phyloP scores from a whole-genome alignment of 352 stramenopile species.

The Phytopythium chamaehyphon region DNA sequence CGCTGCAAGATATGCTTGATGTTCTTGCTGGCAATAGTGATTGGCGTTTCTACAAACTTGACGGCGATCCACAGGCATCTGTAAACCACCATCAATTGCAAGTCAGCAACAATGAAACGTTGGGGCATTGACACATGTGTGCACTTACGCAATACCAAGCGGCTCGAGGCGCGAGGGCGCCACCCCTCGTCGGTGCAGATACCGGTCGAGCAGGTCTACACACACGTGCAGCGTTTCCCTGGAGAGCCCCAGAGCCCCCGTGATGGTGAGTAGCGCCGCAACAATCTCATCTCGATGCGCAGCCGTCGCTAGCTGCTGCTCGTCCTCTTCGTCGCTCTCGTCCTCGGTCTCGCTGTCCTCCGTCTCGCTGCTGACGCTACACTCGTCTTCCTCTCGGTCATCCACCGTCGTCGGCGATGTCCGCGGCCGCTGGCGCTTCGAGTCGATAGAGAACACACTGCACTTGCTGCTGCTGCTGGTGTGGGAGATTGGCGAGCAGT shows the following conservation, averaged over 20 bases:
- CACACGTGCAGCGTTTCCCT: constrained; percentile 61
- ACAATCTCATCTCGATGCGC: constrained; percentile 63
- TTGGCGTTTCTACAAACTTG: constrained; percentile 65
- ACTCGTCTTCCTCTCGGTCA: neutral
- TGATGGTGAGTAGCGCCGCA: constrained; percentile 57
- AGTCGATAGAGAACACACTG: too few species aligned
- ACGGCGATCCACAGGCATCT: constrained; percentile 70
- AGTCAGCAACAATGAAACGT: neutral
- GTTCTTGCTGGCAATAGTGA: constrained; percentile 45
- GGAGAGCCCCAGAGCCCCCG: constrained; percentile 47
- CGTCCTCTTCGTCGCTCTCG: constrained; percentile 6
- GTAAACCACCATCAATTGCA: neutral
- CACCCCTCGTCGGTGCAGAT: constrained; percentile 21
- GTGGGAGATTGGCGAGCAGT: neutral
- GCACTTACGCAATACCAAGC: constrained; percentile 53
- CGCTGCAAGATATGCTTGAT: constrained; percentile 66
- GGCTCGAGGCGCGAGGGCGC: constrained; percentile 32
- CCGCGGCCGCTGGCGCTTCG: constrained; percentile 14
- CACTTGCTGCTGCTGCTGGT: neutral
- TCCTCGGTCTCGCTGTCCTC: constrained; percentile 7
- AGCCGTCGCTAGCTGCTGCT: constrained; percentile 19
- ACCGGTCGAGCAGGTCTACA: constrained; percentile 53
- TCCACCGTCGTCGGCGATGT: constrained; percentile 8
- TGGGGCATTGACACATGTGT: neutral
- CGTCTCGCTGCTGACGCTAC: neutral